phyloP scores from a whole-genome alignment of 2,329 filamentous ascomycete genomes.

The Stagonosporopsis vannaccii region DNA sequence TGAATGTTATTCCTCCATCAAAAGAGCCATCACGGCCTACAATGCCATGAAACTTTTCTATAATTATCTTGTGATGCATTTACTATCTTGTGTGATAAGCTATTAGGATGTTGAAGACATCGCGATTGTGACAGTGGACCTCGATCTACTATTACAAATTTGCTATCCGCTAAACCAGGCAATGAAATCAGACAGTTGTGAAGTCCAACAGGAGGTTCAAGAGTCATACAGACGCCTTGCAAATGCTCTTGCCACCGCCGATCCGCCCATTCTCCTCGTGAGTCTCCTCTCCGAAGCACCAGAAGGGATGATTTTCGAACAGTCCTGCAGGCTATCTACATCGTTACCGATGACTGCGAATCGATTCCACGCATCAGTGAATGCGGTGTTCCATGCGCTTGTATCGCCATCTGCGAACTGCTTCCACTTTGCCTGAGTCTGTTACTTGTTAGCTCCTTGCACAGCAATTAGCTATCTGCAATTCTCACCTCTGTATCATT shows the following conservation, averaged over 20 bases:
- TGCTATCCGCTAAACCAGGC: background rate
- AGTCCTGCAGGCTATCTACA: slow-evolving; percentile 28
- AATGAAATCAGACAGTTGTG: background rate
- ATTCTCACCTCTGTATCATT: slow-evolving; percentile 27
- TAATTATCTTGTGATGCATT: background rate
- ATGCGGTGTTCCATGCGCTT: slow-evolving; percentile 28
- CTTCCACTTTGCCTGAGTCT: slow-evolving; percentile 29
- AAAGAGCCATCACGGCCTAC: slow-evolving; percentile 4
- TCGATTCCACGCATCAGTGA: slow-evolving; percentile 30
- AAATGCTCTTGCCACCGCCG: slow-evolving; percentile 13
- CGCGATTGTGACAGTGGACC: background rate
- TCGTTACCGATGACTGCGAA: slow-evolving; percentile 35
- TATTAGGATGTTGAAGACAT: background rate
- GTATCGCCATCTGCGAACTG: slow-evolving; percentile 26
- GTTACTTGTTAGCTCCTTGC: slow-evolving; percentile 9
- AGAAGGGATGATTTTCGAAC: slow-evolving; percentile 28
- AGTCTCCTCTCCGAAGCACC: slow-evolving; percentile 13
- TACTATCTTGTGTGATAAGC: background rate
- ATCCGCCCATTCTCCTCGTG: slow-evolving; percentile 6
- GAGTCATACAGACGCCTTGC: slow-evolving; percentile 14
- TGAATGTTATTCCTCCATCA: slow-evolving; percentile 17
- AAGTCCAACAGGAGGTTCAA: background rate
- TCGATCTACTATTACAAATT: background rate
- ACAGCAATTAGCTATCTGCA: no score
- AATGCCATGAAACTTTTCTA: background rate